Conservation (phyloP, 345 rosid genomes). For the Iberis pinnata region DNA sequence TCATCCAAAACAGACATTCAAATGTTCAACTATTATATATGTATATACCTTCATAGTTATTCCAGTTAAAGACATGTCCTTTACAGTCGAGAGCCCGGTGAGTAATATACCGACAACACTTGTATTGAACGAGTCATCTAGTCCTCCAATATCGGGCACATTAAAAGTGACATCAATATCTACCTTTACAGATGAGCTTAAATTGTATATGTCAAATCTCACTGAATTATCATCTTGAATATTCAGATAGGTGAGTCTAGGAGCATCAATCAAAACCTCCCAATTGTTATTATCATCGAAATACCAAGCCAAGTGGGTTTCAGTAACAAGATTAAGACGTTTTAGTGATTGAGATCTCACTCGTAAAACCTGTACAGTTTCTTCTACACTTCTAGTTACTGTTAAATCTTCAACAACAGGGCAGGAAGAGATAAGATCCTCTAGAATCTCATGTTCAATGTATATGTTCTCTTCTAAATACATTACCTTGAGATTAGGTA, state of each 20-base stretch:
- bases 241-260: not conserved
- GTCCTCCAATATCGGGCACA: no score
- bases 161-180: not conserved
- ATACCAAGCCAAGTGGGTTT: no score
- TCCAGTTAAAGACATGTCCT: no score
- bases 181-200: not conserved
- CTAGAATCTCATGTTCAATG: not conserved
- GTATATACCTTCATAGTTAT: no score
- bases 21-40: no score
- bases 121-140: no score
- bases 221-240: no score
- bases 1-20: no score
- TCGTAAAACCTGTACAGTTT: not conserved
- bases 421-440: slow-evolving; percentile 6
- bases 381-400: not conserved
- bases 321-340: not conserved
- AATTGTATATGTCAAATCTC: not conserved
- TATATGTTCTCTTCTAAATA: not conserved
- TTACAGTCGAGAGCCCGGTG: no score
- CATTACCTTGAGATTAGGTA: slow-evolving; percentile 12
- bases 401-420: slow-evolving; percentile 11
- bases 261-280: not conserved
- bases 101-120: no score
- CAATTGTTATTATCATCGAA: not conserved
- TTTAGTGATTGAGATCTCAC: slow-evolving; percentile 2